A percentile compares a stretch with the other conserved stretches of the same genome.
Evolutionary conservation across 2,329 filamentous ascomycete species (phyloP).

Genomic region (Orbilia brochopaga): DNA sequence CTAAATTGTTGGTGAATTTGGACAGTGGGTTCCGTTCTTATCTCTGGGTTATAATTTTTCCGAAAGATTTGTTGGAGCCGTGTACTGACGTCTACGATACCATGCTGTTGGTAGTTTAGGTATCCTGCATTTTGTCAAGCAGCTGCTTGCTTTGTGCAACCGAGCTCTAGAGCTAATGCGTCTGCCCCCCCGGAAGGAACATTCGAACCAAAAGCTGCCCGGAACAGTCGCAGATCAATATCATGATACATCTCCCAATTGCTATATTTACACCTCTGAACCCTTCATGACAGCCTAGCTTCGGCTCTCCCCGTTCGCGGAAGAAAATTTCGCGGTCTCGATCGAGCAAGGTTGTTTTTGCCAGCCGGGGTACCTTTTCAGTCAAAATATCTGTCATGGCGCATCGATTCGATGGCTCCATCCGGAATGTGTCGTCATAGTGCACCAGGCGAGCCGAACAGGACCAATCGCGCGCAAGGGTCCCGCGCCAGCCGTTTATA

Average conservation of each 20-base stretch:
- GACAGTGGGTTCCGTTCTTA: not conserved
- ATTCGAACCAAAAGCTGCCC: not conserved
- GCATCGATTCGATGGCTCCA: not conserved
- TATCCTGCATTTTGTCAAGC: no score
- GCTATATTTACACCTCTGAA: conserved; percentile 22
- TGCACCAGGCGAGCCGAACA: not conserved
- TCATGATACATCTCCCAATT: not conserved
- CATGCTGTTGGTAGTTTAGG: no score
- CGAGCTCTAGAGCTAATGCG: no score
- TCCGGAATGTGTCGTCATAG: conserved; percentile 41
- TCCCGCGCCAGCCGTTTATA: conserved; percentile 40
- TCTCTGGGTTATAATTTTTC: not conserved
- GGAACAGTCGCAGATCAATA: not conserved
- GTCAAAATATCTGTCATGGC: no score
- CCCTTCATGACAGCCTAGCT: not conserved
- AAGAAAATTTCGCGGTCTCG: conserved; percentile 23
- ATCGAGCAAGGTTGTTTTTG: conserved; percentile 15
- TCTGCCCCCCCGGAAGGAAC: no score
- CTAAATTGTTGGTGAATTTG: no score
- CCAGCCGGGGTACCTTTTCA: conserved; percentile 9
- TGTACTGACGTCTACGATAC: not conserved
- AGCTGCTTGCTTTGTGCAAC: no score
- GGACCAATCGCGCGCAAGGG: conserved; percentile 20
- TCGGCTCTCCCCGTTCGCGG: conserved; percentile 36
- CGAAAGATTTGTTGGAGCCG: not conserved